Evolutionary conservation across 208 protist genomes (phyloP), one percentile per base, ranked within the genome.

Genomic region (Leishmania tropica): DNA sequence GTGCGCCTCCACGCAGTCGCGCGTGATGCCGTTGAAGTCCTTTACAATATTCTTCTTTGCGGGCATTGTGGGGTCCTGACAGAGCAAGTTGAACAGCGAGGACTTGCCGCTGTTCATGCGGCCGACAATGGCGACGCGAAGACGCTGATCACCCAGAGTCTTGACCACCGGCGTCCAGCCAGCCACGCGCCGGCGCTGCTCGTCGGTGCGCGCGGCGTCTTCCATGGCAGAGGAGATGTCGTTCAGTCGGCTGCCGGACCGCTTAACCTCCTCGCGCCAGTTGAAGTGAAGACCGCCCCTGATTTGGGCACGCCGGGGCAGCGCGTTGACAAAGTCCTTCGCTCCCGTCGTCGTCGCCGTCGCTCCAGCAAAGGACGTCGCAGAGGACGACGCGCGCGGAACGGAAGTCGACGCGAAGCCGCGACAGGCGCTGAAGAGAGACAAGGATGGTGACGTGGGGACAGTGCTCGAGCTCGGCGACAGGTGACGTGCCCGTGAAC

Each of bases 101-200:
- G 94, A 97, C 86, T 98, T 98, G 35, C 96, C 96, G 68, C 85
- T 86, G 79, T 98, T 97, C 93, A 97, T 96, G 58, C 92, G 91
- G 10, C 96, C 96, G 37, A 98, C 89, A 83, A 98, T 86, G 47
- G 96, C 96, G 2, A 98, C 83, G 45, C 94, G 94, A 35, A 98
- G 88, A 24, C 87, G 87, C 78, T 97, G 93, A 78, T 97, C 94
- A 40, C 89, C 88, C 28, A 98, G 62, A 3, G 95, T 79, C 67
- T 92, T 91, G 60, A 98, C 94, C 6, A 98, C 92, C 0, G 95
- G 95, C 19, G 74, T 83, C 95, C 95, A 98, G 0, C 88, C 92
- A 0, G 95, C 87, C 45, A 98, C 95, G 17, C 88, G 85, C 37
- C 88, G 85, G 4, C 95, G 92, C 71, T 96, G 90, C 76, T 93